Evolutionary conservation across 768 basidiomycete genomes (phyloP).

Genomic region (Exidia glandulosa): DNA sequence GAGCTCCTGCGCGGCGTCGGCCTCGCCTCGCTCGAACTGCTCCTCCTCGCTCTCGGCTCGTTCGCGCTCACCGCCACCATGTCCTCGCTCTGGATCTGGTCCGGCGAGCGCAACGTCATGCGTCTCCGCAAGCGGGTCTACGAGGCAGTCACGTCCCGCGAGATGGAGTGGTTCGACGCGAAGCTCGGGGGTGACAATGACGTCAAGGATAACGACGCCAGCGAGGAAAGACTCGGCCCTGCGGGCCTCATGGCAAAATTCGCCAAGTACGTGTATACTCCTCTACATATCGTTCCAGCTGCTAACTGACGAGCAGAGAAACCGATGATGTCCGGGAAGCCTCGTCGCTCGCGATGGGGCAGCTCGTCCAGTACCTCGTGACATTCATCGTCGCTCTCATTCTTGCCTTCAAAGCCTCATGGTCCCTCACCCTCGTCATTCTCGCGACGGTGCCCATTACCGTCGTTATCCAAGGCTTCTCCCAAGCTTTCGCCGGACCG

Average conservation of each 20-base stretch:
- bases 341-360: slow-evolving; percentile 67
- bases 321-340: slow-evolving; percentile 89
- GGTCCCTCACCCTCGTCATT: slow-evolving; percentile 81
- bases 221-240: slow-evolving; percentile 54
- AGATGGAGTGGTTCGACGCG: slow-evolving; percentile 87
- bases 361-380: slow-evolving; percentile 67
- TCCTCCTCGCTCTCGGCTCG: slow-evolving; percentile 54
- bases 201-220: slow-evolving; percentile 24
- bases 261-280: slow-evolving; percentile 41
- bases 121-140: slow-evolving; percentile 61
- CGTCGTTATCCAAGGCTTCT: slow-evolving; percentile 60
- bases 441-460: slow-evolving; percentile 81
- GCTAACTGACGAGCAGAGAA: slow-evolving; percentile 43
- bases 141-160: slow-evolving; percentile 48
- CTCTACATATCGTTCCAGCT: slow-evolving; percentile 1
- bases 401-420: slow-evolving; percentile 74
- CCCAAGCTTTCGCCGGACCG: slow-evolving; percentile 59
- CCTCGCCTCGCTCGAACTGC: slow-evolving; percentile 50
- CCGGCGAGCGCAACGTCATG: slow-evolving; percentile 70
- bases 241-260: slow-evolving; percentile 93
- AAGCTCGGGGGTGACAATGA: slow-evolving; percentile 51
- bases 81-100: slow-evolving; percentile 74
- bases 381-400: slow-evolving; percentile 69
- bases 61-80: slow-evolving; percentile 66
- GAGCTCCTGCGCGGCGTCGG: slow-evolving; percentile 39